These are phyloP conservation scores for Zoysia matrella DNA, from an alignment of 202 grass and related monocot genomes.

Conservation along the genomic window DNA sequence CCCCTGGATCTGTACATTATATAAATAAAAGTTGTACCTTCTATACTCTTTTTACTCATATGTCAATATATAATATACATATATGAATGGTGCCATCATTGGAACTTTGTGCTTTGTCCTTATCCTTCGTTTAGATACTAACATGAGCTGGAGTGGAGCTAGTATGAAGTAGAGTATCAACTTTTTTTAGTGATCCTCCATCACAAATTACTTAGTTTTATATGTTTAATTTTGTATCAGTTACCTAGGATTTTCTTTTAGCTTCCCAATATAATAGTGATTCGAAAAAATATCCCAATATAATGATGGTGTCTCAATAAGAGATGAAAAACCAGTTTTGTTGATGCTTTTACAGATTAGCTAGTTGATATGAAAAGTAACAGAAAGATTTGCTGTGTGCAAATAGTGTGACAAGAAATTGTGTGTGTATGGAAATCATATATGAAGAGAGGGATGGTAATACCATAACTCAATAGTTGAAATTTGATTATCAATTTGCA, in stretches of 20 bases:
- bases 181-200: neutral
- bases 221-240: no score
- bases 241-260: no score
- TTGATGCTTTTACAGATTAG: no score
- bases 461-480: no score
- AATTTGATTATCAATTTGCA: no score
- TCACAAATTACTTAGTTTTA: neutral
- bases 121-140: neutral
- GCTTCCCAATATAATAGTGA: neutral
- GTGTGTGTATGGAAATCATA: no score
- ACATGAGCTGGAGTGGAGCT: neutral
- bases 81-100: neutral
- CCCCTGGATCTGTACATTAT: neutral
- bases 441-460: no score
- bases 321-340: neutral
- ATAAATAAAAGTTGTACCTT: neutral
- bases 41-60: neutral
- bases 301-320: neutral
- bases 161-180: neutral
- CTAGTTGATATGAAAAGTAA: no score
- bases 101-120: neutral
- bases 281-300: neutral
- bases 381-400: no score
- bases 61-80: neutral
- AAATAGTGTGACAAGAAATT: no score